These are phyloP conservation scores for Boletus bicolor DNA, from an alignment of 768 basidiomycete species.

Conservation along the genomic window DNA sequence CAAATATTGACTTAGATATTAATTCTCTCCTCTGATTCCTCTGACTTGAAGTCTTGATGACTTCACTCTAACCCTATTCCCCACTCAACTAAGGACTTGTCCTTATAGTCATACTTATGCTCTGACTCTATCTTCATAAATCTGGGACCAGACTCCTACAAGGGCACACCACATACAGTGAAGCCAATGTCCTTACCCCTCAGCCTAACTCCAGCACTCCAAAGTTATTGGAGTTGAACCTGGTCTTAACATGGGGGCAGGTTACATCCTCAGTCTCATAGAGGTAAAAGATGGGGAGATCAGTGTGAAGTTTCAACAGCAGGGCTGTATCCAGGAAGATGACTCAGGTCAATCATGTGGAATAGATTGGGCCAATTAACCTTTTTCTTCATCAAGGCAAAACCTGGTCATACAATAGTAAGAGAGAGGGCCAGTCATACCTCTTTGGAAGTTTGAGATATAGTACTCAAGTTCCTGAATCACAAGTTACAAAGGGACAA, in stretches of 20 bases:
- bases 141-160: too few species aligned
- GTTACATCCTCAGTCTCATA: slow-evolving; percentile 57
- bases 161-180: too few species aligned
- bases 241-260: slow-evolving; percentile 25
- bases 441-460: slow-evolving; percentile 40
- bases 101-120: too few species aligned
- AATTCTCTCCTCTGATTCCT: too few species aligned
- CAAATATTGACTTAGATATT: too few species aligned
- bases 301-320: slow-evolving; percentile 38
- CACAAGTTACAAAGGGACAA: slow-evolving; percentile 1
- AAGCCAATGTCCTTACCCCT: too few species aligned
- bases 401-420: slow-evolving; percentile 65
- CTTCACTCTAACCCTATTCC: too few species aligned
- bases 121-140: too few species aligned
- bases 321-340: slow-evolving; percentile 40
- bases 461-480: slow-evolving; percentile 58
- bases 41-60: too few species aligned
- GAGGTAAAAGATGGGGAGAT: slow-evolving; percentile 59
- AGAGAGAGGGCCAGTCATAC: slow-evolving; percentile 70
- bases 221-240: too few species aligned
- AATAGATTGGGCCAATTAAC: slow-evolving; percentile 14
- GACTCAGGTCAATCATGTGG: neutral
- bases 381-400: slow-evolving; percentile 65
- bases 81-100: too few species aligned
- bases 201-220: too few species aligned